Conservation (phyloP, 2,329 filamentous ascomycete species). For the Ophioceras dolichostomum region DNA sequence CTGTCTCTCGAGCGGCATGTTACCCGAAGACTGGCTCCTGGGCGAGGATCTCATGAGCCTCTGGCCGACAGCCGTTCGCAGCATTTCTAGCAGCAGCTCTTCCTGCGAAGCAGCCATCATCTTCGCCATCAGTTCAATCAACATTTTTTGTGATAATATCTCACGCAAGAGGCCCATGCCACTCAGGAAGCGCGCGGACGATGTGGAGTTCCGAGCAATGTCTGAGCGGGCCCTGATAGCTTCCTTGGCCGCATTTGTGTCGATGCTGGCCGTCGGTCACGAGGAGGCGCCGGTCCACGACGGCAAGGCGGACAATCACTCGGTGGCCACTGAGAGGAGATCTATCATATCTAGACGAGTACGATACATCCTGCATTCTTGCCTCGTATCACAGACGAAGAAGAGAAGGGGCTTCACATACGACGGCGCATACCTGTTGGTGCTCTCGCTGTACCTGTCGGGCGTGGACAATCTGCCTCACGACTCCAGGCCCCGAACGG, state of each 20-base stretch:
- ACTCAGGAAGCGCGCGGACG: neutral
- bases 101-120: conserved; percentile 19
- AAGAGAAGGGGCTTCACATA: neutral
- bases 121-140: conserved; percentile 17
- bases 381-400: neutral
- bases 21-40: conserved; percentile 31
- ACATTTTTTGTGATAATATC: neutral
- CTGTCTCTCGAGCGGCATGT: conserved; percentile 19
- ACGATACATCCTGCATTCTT: conserved; percentile 10
- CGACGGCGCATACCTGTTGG: neutral
- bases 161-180: neutral
- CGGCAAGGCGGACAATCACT: neutral
- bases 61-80: conserved; percentile 25
- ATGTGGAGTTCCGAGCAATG: too few relatives aligned
- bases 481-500: neutral
- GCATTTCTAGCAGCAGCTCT: conserved; percentile 16
- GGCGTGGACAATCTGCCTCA: neutral
- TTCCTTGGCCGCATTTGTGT: conserved; percentile 25
- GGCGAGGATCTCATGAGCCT: conserved; percentile 25
- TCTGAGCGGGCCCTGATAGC: conserved; percentile 18
- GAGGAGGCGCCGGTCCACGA: too few relatives aligned
- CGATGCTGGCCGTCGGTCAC: conserved; percentile 18
- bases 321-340: conserved; percentile 1
- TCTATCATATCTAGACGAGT: conserved; percentile 9
- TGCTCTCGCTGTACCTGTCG: neutral